Base-by-base conservation (phyloP, 1,284 basidiomycete species). In the Boletellus deceptivus region DNA sequence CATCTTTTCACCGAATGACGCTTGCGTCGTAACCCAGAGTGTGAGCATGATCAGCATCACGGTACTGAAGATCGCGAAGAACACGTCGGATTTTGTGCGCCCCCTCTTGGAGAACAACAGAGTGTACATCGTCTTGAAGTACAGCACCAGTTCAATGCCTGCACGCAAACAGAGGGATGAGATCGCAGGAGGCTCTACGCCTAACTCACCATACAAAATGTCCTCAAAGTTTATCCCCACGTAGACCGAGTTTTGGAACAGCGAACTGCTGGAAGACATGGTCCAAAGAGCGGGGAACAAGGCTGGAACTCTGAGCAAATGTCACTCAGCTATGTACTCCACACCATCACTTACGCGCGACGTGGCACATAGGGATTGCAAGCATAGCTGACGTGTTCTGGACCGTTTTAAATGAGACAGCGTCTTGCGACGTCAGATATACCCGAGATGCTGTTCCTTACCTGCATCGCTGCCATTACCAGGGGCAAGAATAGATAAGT, bases 111-210 rank as follows among this genome's bases (percentile, higher is more conserved):
- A 20, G n/a, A 11, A 47, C 35, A 63, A 22, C 39, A 65, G n/a
- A 36, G 41, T 38, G 1, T 45, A 52, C 50, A 63, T 61, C 40
- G 62, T 63, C 45, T 48, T 57, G 39, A 61, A 38, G 34, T 63
- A 63, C 20, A 63, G 29, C n/a, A 56, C 64, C 4, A 65, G 17
- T 37, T 59, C 60, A 14, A 61, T 6, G 16, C 61, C 61, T 65
- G 40, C 25, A 16, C 24, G 10, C n/a, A 1, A 42, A 31, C 29
- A 4, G 29, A 18, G 8, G 16, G 6, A 18, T 44, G 22, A 48
- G 41, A 25, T 18, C 3, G 2, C 6, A 20, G 3, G 6, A 0
- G 17, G 4, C 16, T 7, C 16, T 20, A 29, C 9, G 3, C 0
- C 9, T 6, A 4, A 52, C 62, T 49, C 34, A 61, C 61, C 61